A percentile compares a stretch with the other conserved stretches of the same genome.
Conservation (phyloP, 2,329 filamentous ascomycete species). For the Diaporthe sp. region DNA sequence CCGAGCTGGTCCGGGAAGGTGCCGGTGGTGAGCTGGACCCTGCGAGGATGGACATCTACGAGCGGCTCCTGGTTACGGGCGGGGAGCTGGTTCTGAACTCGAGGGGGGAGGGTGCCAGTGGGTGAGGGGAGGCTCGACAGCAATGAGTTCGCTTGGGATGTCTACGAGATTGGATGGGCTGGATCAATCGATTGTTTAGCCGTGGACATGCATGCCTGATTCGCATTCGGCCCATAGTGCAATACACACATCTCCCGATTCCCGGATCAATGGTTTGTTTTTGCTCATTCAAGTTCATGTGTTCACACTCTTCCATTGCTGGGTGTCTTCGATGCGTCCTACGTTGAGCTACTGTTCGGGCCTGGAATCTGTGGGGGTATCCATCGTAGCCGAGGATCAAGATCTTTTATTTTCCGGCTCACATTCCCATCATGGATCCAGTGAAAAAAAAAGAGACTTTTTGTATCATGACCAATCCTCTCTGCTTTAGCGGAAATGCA, state of each 20-base stretch:
- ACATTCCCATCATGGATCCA: slow-evolving; percentile 33
- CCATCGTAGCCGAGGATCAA: slow-evolving; percentile 34
- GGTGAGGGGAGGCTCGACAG: not conserved
- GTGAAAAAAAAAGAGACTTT: slow-evolving; percentile 3
- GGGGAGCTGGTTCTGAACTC: slow-evolving; percentile 57
- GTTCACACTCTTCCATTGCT: slow-evolving; percentile 19
- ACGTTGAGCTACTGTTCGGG: slow-evolving; percentile 32
- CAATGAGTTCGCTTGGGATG: not conserved
- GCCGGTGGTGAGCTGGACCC: slow-evolving; percentile 56
- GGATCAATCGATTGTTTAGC: not conserved
- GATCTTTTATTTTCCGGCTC: slow-evolving; percentile 28
- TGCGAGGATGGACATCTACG: slow-evolving; percentile 57
- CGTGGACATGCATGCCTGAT: not conserved
- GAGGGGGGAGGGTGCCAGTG: slow-evolving; percentile 39
- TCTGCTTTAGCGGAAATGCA: slow-evolving; percentile 41
- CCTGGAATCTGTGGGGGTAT: slow-evolving; percentile 25
- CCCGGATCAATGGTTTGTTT: not conserved
- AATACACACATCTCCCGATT: not conserved
- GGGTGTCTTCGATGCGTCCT: slow-evolving; percentile 10
- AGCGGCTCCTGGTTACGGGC: slow-evolving; percentile 65
- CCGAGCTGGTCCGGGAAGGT: slow-evolving; percentile 65
- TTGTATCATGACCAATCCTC: slow-evolving; percentile 41
- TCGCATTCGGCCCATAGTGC: not conserved
- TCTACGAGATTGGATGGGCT: not conserved
- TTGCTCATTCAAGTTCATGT: not conserved